These are phyloP conservation scores for Metarhizium humberi DNA, from an alignment of 2,329 filamentous ascomycete species.

Conservation along the genomic window DNA sequence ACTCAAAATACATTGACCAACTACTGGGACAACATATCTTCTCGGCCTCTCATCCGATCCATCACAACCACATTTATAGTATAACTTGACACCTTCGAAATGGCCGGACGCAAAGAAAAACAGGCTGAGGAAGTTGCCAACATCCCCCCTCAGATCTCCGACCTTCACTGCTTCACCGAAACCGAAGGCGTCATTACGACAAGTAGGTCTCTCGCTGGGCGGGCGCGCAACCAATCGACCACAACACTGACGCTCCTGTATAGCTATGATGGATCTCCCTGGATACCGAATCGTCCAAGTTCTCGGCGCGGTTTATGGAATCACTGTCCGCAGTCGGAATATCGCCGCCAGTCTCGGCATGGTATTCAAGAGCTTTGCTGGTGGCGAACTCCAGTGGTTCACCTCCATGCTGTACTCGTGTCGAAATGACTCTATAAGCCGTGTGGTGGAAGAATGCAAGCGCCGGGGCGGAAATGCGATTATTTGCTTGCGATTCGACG, in stretches of 20 bases:
- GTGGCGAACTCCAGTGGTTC: conserved; percentile 51
- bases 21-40: neutral
- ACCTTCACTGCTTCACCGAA: conserved; percentile 50
- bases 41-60: too few species aligned
- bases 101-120: conserved; percentile 17
- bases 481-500: conserved; percentile 49
- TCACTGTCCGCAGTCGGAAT: conserved; percentile 49
- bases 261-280: conserved; percentile 52
- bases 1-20: neutral
- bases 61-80: too few species aligned
- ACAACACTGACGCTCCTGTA: neutral
- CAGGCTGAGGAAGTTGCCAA: conserved; percentile 21
- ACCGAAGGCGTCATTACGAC: conserved; percentile 52
- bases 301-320: conserved; percentile 48
- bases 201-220: conserved; percentile 20
- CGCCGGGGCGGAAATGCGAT: conserved; percentile 49
- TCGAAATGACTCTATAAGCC: conserved; percentile 47
- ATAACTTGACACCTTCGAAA: conserved; percentile 6
- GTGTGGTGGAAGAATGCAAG: conserved; percentile 47
- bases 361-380: conserved; percentile 45
- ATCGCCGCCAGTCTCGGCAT: conserved; percentile 46
- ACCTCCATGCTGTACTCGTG: conserved; percentile 50
- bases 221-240: neutral
- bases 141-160: conserved; percentile 31
- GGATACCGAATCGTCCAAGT: conserved; percentile 49